A percentile compares a stretch with the other conserved stretches of the same genome.
phyloP scores from a whole-genome alignment of 192 early-diverging fungal genomes.

The Coemansia sp. region DNA sequence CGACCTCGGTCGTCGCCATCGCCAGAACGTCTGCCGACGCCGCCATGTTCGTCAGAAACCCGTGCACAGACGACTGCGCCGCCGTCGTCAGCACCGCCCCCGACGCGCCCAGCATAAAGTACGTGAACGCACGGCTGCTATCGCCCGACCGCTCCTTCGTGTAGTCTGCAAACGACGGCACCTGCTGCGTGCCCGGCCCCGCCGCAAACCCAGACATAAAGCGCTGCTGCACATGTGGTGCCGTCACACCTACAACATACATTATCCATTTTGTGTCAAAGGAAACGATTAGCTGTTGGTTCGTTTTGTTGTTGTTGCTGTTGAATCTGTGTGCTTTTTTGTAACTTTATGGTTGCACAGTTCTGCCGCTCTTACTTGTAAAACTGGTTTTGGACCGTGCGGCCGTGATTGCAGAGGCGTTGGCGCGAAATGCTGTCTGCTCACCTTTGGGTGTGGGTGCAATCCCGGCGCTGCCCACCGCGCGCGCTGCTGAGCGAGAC shows the following conservation, averaged over 20 bases:
- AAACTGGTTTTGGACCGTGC: conserved; percentile 29
- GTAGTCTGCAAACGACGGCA: conserved; percentile 79
- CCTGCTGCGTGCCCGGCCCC: conserved; percentile 58
- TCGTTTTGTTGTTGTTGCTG: no score
- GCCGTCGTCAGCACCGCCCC: conserved; percentile 77
- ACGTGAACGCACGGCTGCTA: conserved; percentile 77
- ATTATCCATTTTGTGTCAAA: not conserved
- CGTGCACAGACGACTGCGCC: conserved; percentile 85
- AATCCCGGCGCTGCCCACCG: conserved; percentile 18
- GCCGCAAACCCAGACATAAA: conserved; percentile 56
- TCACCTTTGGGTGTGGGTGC: conserved; percentile 24
- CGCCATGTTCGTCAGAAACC: conserved; percentile 77
- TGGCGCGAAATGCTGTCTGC: conserved; percentile 27
- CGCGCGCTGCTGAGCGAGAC: conserved; percentile 33
- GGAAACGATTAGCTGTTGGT: not conserved
- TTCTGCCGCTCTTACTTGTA: conserved; percentile 33
- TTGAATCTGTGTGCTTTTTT: conserved; percentile 35
- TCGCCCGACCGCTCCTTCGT: conserved; percentile 64
- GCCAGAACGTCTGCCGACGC: conserved; percentile 99
- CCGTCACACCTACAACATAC: conserved; percentile 23
- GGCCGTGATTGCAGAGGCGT: conserved; percentile 27
- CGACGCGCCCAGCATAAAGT: conserved; percentile 92
- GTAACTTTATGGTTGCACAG: conserved; percentile 8
- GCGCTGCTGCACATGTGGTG: conserved; percentile 49
- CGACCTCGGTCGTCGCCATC: conserved; percentile 96